A percentile compares a stretch with the other conserved stretches of the same genome.
phyloP scores from a whole-genome alignment of 768 basidiomycete genomes.

The Leccinum incarnatum region DNA sequence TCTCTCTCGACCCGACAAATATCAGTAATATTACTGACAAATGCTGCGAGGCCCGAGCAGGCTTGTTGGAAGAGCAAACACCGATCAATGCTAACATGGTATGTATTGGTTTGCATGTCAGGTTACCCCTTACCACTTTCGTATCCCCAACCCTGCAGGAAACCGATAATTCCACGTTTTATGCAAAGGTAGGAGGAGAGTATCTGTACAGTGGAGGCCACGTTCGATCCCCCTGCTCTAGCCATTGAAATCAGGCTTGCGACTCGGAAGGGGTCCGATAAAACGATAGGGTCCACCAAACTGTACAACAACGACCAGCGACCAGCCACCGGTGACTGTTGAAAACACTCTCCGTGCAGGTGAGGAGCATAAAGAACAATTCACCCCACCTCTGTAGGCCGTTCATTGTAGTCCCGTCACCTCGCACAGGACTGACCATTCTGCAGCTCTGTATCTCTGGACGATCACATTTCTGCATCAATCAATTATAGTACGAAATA shows the following conservation, averaged over 20 bases:
- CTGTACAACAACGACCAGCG: background rate
- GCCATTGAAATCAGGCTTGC: slow-evolving; percentile 3
- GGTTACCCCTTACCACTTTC: too few relatives aligned
- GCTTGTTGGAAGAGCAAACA: too few relatives aligned
- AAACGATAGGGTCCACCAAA: slow-evolving; percentile 6
- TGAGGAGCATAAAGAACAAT: background rate
- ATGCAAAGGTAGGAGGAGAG: too few relatives aligned
- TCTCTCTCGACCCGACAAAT: too few relatives aligned
- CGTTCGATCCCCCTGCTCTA: background rate
- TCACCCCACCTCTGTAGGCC: slow-evolving; percentile 10
- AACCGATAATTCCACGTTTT: too few relatives aligned
- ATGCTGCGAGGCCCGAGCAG: too few relatives aligned
- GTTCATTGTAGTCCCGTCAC: background rate
- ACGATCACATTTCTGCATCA: background rate
- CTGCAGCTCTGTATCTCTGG: background rate
- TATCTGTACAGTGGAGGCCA: background rate
- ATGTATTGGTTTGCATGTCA: too few relatives aligned
- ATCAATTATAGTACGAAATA: background rate
- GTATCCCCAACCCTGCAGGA: too few relatives aligned
- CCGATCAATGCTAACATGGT: too few relatives aligned
- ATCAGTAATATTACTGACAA: too few relatives aligned
- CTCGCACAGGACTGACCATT: background rate
- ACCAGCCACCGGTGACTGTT: background rate
- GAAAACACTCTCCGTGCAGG: background rate
- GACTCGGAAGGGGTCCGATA: background rate